Percentiles rank a stretch among this genome's conserved stretches.
Evolutionary conservation across 2,329 filamentous ascomycete species (phyloP).

Genomic region (Aspergillus sergii): DNA sequence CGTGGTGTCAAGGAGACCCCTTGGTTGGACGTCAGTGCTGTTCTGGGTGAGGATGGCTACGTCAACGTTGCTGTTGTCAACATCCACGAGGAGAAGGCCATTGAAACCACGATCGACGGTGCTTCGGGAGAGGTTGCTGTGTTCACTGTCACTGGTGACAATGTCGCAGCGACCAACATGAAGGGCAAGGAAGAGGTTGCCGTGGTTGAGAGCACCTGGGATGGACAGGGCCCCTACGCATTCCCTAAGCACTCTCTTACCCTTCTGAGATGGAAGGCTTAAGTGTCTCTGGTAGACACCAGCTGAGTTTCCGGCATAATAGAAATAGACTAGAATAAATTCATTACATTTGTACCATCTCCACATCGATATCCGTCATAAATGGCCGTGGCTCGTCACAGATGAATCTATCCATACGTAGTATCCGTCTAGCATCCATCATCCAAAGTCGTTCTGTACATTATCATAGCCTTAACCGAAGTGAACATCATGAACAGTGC

Average conservation of each 20-base stretch:
- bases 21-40: constrained; percentile 52
- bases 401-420: neutral
- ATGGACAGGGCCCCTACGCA: constrained; percentile 61
- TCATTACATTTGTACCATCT: neutral
- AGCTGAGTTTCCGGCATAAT: neutral
- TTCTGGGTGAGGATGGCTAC: constrained; percentile 56
- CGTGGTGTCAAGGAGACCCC: constrained; percentile 63
- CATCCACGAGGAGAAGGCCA: constrained; percentile 62
- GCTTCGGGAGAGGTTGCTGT: constrained; percentile 57
- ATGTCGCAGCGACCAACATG: constrained; percentile 63
- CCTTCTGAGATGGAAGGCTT: constrained; percentile 60
- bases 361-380: neutral
- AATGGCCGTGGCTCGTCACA: neutral
- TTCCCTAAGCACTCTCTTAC: constrained; percentile 74
- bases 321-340: neutral
- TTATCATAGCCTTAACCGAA: constrained; percentile 33
- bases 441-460: neutral
- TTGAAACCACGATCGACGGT: constrained; percentile 63
- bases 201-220: constrained; percentile 64
- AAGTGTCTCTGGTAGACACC: neutral
- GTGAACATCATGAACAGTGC: constrained; percentile 47
- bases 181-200: constrained; percentile 64
- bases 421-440: neutral
- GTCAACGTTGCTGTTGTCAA: constrained; percentile 74
- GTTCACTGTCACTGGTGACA: constrained; percentile 63